These are phyloP conservation scores for Blastobotrys serpentis DNA, from an alignment of 1,139 yeast species.

Conservation along the genomic window DNA sequence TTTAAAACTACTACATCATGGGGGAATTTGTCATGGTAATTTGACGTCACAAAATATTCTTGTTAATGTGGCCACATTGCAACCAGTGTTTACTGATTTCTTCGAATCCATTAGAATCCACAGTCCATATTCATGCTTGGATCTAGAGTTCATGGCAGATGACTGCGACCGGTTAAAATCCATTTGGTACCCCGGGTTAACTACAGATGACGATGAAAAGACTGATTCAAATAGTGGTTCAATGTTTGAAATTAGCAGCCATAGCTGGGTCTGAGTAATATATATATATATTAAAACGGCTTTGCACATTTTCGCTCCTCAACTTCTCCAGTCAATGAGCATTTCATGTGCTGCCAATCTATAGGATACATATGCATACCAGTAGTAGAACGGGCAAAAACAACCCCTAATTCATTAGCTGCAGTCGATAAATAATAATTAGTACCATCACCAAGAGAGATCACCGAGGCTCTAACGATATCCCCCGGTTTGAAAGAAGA, in stretches of 20 bases:
- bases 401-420: conserved; percentile 87
- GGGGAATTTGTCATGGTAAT: conserved; percentile 7
- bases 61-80: neutral
- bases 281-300: conserved; percentile 51
- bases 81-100: conserved; percentile 1
- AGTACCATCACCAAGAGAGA: conserved; percentile 90
- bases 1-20: neutral
- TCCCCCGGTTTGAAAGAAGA: conserved; percentile 91
- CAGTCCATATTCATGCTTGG: neutral
- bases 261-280: too few relatives aligned
- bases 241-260: too few relatives aligned
- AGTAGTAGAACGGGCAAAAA: conserved; percentile 68
- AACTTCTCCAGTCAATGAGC: conserved; percentile 66
- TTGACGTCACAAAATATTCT: neutral
- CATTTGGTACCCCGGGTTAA: neutral
- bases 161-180: neutral
- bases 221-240: neutral
- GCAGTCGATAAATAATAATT: conserved; percentile 90
- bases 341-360: conserved; percentile 95
- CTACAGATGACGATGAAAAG: neutral
- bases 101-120: neutral
- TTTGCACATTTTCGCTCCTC: conserved; percentile 92
- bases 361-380: conserved; percentile 85
- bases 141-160: conserved; percentile 1
- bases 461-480: conserved; percentile 68